Base-by-base conservation (phyloP, 768 basidiomycete genomes). In the Suillus americanus region DNA sequence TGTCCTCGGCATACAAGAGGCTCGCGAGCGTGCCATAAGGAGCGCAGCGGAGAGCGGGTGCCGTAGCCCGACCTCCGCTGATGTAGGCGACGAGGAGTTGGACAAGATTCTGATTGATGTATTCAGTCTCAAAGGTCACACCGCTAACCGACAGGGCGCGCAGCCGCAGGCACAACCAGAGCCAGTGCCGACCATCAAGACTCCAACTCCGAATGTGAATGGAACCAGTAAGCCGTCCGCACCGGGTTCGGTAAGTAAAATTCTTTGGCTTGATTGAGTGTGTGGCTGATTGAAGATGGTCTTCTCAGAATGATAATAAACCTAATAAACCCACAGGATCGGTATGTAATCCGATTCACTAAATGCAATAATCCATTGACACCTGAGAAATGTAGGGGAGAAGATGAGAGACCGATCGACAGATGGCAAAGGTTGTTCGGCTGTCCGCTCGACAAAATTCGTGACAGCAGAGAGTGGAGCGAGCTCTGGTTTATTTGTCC, bases 1-100 rank as follows among this genome's bases (percentile, higher is more conserved):
- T 0, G 78, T 85, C 0, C 72, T 89, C 0, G 79, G 73, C 30
- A 77, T 91, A n/a, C 85, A 85, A 0, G 72, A 75, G 2, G 85
- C 84, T 3, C 81, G 89, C 1, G 89, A 90, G 65, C 74, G 74
- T 20, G 71, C 69, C 2, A 69, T 68, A 56, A 79, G 79, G 33
- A 75, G 81, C 9, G 75, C 82, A 5, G 67, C 71, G 7, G 69
- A 70, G 28, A 65, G 59, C 0, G 78, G 79, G 3, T 67, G 62
- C n/a, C 68, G 62, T 18, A 73, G 72, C 1, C 78, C 80, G 0
- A 74, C 70, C 0, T 68, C 68, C 1, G 73, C 76, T 0, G 67
- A 70, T 3, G 68, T 73, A 0, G 72, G 70, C 0, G 73, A 75
- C 7, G 76, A 75, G 0, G 65, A 72, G 8, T 62, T 79, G 16